Evolutionary conservation across 257 asterid species (phyloP), one percentile per base, ranked within the genome.

Genomic region (Gynochthodes officinalis): DNA sequence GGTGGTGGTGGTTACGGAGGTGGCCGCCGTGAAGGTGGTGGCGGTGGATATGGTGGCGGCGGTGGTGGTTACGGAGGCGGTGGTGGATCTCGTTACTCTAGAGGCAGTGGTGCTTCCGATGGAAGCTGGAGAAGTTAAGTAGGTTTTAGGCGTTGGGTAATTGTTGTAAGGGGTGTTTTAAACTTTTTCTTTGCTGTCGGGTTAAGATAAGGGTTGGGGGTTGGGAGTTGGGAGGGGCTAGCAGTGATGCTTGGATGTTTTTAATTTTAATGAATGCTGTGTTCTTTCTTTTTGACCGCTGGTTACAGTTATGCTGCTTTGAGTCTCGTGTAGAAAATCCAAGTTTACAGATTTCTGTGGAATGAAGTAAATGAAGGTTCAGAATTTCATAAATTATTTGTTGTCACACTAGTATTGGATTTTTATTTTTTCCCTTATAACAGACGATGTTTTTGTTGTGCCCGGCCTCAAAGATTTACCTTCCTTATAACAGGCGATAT

Each of bases 91-190:
- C 84, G 84, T 48, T 77, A 76, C 69, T 71, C 78, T 23, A 77
- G 76, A 30, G 72, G 84, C 1, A 75, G 79, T 2, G 79, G 80
- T 40, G 72, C 65, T 10, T 35, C 77, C 1, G 84, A 79, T 7
- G 89, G 92, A 4, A 81, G 15, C 89, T 92, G 97, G 97, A 88
- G 96, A 80, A 82, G n/a, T 75, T 88, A 80, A 3, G 58, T 53
- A 9, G 30, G 4, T 50, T 57, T 50, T 16, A 0, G 68, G 55
- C 46, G 13, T 27, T 61, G 57, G 32, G 39, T 11, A 6, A n/a
- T 46, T 25, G 32, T 43, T 68, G 13, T 0, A 9, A 25, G 63
- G 39, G 14, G 48, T 60, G n/a, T 19, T 11, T 46, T 46, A 46
- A 46, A 46, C 11, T 46, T 46, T 46, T 6, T 4, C 13, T 46